phyloP scores from a whole-genome alignment of 352 stramenopile species.

The Blastocystis sp. region DNA sequence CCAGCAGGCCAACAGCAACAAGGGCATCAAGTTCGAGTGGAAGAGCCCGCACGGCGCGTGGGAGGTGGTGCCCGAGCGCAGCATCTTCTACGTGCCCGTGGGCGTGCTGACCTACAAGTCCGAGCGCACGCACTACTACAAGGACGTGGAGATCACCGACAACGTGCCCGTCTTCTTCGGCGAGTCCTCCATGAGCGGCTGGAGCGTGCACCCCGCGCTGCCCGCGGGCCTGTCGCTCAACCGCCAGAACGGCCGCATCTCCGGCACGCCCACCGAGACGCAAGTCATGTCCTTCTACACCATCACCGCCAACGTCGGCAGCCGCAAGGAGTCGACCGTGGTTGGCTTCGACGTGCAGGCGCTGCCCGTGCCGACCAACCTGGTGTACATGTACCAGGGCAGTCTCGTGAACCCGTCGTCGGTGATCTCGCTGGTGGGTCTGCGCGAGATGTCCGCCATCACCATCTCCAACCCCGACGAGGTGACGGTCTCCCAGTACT shows the following conservation, averaged over 20 bases:
- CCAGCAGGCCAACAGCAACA: conserved; percentile 16
- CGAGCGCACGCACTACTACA: conserved; percentile 48
- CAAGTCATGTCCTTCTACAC: conserved; percentile 63
- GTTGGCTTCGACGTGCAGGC: conserved; percentile 38
- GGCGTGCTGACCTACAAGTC: conserved; percentile 53
- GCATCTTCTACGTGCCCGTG: conserved; percentile 58
- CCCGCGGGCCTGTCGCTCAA: conserved; percentile 36
- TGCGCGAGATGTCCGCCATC: conserved; percentile 1
- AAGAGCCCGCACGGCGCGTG: conserved; percentile 28
- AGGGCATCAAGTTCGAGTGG: conserved; percentile 68
- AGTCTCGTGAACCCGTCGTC: not conserved
- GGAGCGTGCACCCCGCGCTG: conserved; percentile 36
- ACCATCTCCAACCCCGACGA: conserved; percentile 1
- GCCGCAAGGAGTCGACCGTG: conserved; percentile 2
- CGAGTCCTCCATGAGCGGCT: conserved; percentile 1
- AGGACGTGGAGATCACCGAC: conserved; percentile 7
- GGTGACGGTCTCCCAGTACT: not conserved
- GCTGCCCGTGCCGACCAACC: not conserved
- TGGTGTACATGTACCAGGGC: conserved; percentile 36
- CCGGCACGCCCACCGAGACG: not conserved
- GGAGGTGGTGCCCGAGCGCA: conserved; percentile 48
- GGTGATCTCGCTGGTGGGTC: conserved; percentile 21
- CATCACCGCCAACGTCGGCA: conserved; percentile 7
- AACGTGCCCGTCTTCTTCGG: conserved; percentile 49
- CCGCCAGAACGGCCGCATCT: conserved; percentile 48